Evolutionary conservation across 1,284 basidiomycete genomes (phyloP).

Genomic region (Ustilago curta): DNA sequence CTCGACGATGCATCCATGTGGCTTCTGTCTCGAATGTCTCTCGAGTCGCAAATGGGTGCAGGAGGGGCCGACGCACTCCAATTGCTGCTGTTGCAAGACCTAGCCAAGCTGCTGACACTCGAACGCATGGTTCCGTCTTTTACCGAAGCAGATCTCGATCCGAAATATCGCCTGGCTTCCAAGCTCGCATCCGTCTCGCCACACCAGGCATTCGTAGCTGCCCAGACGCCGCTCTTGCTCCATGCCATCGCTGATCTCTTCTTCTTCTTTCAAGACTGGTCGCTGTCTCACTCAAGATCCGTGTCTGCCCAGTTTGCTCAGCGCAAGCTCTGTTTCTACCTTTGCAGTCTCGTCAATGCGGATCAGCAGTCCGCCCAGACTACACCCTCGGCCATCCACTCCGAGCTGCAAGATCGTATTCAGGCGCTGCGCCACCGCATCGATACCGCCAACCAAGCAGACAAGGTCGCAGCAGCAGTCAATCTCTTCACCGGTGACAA

Average conservation of each 20-base stretch:
- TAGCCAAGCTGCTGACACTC: conserved; percentile 5
- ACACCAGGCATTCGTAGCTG: conserved; percentile 25
- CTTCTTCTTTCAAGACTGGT: conserved; percentile 21
- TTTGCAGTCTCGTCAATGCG: conserved; percentile 11
- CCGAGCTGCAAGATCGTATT: conserved; percentile 10
- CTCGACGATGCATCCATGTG: conserved; percentile 37
- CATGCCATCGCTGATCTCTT: conserved; percentile 36
- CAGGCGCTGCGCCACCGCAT: conserved; percentile 6
- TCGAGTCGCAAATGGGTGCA: conserved; percentile 21
- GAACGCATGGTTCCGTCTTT: conserved; percentile 29
- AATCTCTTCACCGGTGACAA: conserved; percentile 8
- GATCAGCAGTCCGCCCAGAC: not conserved
- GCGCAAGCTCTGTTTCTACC: conserved; percentile 46
- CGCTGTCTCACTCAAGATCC: not conserved
- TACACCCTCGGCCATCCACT: not conserved
- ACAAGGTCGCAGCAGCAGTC: conserved; percentile 28
- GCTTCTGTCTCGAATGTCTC: conserved; percentile 31
- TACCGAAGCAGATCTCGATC: conserved; percentile 2
- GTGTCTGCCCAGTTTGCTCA: conserved; percentile 21
- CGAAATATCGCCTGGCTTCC: conserved; percentile 15
- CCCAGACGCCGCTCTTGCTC: conserved; percentile 24
- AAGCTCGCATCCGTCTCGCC: conserved; percentile 12
- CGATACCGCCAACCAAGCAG: conserved; percentile 13
- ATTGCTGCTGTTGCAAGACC: conserved; percentile 33
- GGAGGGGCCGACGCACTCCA: conserved; percentile 22